phyloP scores from a whole-genome alignment of 2,329 filamentous ascomycete genomes.

The Cladosporium halotolerans region DNA sequence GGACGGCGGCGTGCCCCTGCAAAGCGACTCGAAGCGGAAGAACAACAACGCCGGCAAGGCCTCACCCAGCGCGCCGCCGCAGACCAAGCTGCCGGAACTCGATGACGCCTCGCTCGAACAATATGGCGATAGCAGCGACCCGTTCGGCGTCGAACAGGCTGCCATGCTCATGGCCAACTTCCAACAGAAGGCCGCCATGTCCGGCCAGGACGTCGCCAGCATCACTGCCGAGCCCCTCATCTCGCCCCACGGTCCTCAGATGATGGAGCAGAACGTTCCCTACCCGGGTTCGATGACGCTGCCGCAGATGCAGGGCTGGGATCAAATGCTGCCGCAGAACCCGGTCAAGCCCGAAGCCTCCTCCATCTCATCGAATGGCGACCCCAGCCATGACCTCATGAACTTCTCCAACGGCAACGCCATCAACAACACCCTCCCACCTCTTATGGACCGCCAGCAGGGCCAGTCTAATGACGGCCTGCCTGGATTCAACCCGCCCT shows the following conservation, averaged over 20 bases:
- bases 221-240: conserved; percentile 60
- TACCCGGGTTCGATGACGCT: conserved; percentile 67
- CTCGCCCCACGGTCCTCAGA: conserved; percentile 61
- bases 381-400: conserved; percentile 44
- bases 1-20: conserved; percentile 87
- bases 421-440: conserved; percentile 49
- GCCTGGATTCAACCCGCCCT: conserved; percentile 58
- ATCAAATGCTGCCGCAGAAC: conserved; percentile 70
- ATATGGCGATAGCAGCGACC: conserved; percentile 79
- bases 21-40: conserved; percentile 88
- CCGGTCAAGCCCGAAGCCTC: conserved; percentile 67
- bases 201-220: conserved; percentile 52
- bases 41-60: conserved; percentile 22
- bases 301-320: conserved; percentile 79
- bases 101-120: conserved; percentile 85
- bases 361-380: conserved; percentile 54
- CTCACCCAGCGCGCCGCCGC: conserved; percentile 53
- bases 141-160: conserved; percentile 93
- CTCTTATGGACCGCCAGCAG: conserved; percentile 52
- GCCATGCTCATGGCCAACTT: conserved; percentile 98
- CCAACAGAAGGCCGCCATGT: conserved; percentile 83
- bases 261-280: conserved; percentile 75
- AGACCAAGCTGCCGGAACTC: conserved; percentile 65
- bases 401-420: conserved; percentile 34
- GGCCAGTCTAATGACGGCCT: conserved; percentile 37